These are phyloP conservation scores for Yamadazyma kitorensis DNA, from an alignment of 805 yeast genomes.

Conservation along the genomic window DNA sequence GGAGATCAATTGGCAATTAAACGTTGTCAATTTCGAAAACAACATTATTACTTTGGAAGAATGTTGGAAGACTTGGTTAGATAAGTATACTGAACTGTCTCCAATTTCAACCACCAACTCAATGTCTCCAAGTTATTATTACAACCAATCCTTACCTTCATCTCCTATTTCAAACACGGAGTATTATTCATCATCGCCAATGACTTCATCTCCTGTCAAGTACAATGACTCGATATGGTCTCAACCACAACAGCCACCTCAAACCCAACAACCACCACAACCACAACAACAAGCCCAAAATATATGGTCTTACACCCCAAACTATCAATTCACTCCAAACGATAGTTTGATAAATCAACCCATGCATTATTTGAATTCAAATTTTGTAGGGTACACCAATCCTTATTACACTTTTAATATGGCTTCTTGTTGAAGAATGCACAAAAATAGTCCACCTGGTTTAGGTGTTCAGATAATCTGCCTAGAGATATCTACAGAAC, in stretches of 20 bases:
- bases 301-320: constrained; percentile 26
- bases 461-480: no score
- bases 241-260: constrained; percentile 9
- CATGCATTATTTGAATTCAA: constrained; percentile 19
- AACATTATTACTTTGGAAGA: constrained; percentile 42
- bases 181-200: constrained; percentile 12
- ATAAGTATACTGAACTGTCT: constrained; percentile 21
- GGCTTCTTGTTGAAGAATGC: constrained; percentile 23
- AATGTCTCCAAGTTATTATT: constrained; percentile 3
- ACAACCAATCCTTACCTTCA: constrained; percentile 17
- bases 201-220: constrained; percentile 25
- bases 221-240: constrained; percentile 28
- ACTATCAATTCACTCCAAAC: constrained; percentile 17
- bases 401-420: constrained; percentile 35
- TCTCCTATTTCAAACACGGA: constrained; percentile 19
- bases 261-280: constrained; percentile 1
- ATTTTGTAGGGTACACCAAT: constrained; percentile 35
- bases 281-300: no score
- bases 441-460: no score
- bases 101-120: constrained; percentile 6
- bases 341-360: constrained; percentile 15
- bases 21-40: constrained; percentile 35
- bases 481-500: no score
- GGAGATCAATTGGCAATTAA: constrained; percentile 58
- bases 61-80: constrained; percentile 45